A percentile compares a stretch with the other conserved stretches of the same genome.
Conservation (phyloP, 371 early-diverging fungal genomes). For the Rhizopus sp. region DNA sequence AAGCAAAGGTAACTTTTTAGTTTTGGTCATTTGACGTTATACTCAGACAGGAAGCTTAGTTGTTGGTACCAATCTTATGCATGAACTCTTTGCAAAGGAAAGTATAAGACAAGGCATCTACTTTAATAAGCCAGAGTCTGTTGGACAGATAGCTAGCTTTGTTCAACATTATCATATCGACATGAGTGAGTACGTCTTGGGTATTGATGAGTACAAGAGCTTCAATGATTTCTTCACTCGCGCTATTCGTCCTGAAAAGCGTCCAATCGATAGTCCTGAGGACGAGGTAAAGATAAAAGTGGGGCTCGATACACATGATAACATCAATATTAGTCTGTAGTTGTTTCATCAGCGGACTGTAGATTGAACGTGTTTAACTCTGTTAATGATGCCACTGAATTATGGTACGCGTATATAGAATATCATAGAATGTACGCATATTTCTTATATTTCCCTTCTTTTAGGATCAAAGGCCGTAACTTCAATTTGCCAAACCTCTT, state of each 20-base stretch:
- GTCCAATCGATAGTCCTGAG: conserved; percentile 50
- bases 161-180: conserved; percentile 61
- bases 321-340: conserved; percentile 2
- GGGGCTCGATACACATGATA: not conserved
- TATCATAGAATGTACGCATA: not conserved
- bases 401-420: conserved; percentile 47
- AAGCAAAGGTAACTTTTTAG: conserved; percentile 28
- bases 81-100: conserved; percentile 50
- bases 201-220: conserved; percentile 47
- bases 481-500: conserved; percentile 62
- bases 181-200: conserved; percentile 46
- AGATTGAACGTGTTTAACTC: conserved; percentile 61
- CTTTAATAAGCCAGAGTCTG: conserved; percentile 65
- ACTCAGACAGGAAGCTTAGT: conserved; percentile 18
- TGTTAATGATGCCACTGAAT: conserved; percentile 52
- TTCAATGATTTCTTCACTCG: conserved; percentile 84
- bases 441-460: not conserved
- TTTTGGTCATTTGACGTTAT: not conserved
- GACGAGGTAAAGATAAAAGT: conserved; percentile 36
- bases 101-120: conserved; percentile 66
- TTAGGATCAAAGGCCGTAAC: conserved; percentile 67
- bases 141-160: conserved; percentile 63
- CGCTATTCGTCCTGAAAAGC: conserved; percentile 60
- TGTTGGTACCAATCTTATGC: conserved; percentile 47
- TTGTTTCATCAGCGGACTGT: conserved; percentile 73